Base-by-base conservation (phyloP, 352 stramenopile genomes). In the Pythium chondricola region DNA sequence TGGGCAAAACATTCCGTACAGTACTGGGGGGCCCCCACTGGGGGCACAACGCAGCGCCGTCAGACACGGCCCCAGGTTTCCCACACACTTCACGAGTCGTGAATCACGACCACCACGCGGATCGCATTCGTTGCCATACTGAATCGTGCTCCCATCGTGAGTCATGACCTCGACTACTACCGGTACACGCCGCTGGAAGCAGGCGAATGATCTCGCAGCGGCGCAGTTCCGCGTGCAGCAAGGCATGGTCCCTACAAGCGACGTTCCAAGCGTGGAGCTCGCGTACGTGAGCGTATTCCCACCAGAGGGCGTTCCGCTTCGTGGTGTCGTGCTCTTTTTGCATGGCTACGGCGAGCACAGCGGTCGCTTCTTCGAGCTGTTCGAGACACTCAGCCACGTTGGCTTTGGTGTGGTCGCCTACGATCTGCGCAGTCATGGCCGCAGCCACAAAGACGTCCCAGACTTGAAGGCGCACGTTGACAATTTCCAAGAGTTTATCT, bases 271-370 rank as follows among this genome's bases (percentile, higher is more conserved):
- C 35, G 8, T 31, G 2, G 43, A 38, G 27, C 43, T 68, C 5
- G 61, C 29, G 25, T 61, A 66, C 35, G 26, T 35, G 5, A 13
- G 40, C 2, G 33, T 62, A 8, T 64, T 64, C 47, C 55, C 60
- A 1, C 36, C 43, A 13, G 31, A 16, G 8, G 30, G 35, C 18
- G 41, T 20, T 14, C 38, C 44, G 3, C 36, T 67, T 32, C 57
- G 58, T 13, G 62, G 58, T 22, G n/a, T 70, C 22, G 47, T 67
- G 31, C 10, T 64, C 26, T 70, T 61, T 36, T 1, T 61, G 18
- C 55, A 63, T 22, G 55, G 55, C 24, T 17, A 58, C 2, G 33
- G 50, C 36, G 55, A 63, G 33, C 48, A 63, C 43, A 53, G 47
- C 47, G 37, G 33, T 22, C 55, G 55, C 3, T 63, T 43, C 37